These are phyloP conservation scores for Tolypocladium sp. DNA, from an alignment of 2,329 filamentous ascomycete species.

Conservation along the genomic window DNA sequence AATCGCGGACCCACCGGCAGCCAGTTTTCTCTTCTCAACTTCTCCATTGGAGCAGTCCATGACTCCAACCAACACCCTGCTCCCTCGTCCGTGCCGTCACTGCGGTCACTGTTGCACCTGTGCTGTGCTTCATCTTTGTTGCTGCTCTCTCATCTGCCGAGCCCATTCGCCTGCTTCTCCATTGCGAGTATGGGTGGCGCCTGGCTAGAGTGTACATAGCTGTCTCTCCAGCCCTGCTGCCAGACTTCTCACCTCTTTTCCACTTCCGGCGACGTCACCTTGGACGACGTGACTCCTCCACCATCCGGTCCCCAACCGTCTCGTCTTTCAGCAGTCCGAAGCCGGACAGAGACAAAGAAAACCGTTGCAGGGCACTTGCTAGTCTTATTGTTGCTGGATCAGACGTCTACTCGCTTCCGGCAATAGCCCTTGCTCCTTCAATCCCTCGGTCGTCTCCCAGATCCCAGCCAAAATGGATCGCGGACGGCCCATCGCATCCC, in stretches of 20 bases:
- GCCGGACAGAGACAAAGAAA: neutral
- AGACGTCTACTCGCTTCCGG: neutral
- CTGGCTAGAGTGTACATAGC: neutral
- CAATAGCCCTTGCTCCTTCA: neutral
- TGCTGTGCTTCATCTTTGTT: neutral
- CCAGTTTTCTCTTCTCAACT: neutral
- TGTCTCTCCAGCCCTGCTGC: neutral
- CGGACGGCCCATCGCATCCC: conserved; percentile 1
- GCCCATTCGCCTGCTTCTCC: neutral
- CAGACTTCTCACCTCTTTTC: neutral
- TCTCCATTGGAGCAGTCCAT: neutral
- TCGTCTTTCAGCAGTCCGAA: no score
- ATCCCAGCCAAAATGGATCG: conserved; percentile 1
- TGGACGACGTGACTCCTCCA: neutral
- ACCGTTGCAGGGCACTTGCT: neutral
- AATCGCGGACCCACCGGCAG: neutral
- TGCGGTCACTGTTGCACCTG: neutral
- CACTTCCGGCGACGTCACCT: neutral
- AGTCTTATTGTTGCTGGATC: neutral
- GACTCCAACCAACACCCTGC: neutral
- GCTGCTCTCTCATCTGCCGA: neutral
- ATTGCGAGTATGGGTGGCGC: neutral
- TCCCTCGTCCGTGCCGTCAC: no score
- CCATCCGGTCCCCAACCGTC: neutral
- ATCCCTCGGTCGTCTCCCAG: neutral